Evolutionary conservation across 306 rosid species (phyloP), one percentile per base, ranked within the genome.

Genomic region (Malus orientalis): DNA sequence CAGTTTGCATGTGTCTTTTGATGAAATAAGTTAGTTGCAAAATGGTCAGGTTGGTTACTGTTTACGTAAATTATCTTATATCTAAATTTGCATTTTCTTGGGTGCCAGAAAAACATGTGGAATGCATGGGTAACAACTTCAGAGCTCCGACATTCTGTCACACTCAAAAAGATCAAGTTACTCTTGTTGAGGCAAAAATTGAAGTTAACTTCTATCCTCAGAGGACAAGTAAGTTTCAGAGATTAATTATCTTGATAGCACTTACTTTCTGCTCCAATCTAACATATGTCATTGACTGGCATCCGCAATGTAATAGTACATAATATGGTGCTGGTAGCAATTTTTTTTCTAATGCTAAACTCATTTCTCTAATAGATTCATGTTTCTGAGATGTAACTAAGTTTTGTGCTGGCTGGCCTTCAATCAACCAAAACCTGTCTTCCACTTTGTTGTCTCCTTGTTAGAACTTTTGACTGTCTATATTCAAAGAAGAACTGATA

Each of bases 71-170:
- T 66, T 81, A 68, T 75, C 25, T 65, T 79, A 63, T 67, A 64
- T 45, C 84, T 79, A 78, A 47, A 68, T 80, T 87, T 86, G 75
- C 78, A 54, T 77, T 83, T 74, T 42, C 25, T 65, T 70, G 11
- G 57, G 74, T 77, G 64, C 77, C 97, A 96, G 99, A 90, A 82
- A 83, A 88, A 89, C 84, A 80, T 96, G 67, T 96, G 99, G 99
- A 92, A 96, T 86, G 98, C 97, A 67, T 96, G 98, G 99, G 98
- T 93, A 74, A 86, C 96, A 67, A 96, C 86, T 71, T 96, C 99
- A 67, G 99, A 96, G 81, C 91, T 96, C 53, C 93, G 98, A 75
- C 98, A 96, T 78, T 86, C 92, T 71, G 99, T 96, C 84, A 96
- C 96, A 49, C 99, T 93, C 68, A 96, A 89, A 88, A 87, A 97